Conservation (phyloP, 2,329 filamentous ascomycete genomes). For the Hirsutella rhossiliensis region DNA sequence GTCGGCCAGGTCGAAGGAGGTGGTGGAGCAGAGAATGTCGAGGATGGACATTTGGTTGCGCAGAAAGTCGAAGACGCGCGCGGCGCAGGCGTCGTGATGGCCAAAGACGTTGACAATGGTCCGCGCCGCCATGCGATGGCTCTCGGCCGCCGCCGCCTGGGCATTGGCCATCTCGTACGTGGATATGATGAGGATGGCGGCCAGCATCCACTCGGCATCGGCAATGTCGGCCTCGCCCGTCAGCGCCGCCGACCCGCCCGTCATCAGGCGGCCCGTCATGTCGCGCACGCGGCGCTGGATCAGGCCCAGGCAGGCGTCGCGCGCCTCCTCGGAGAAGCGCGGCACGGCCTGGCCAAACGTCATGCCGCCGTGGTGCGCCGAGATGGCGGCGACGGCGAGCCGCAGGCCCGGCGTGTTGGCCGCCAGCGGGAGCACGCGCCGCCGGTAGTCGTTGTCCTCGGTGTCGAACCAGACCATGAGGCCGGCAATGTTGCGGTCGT, state of each 20-base stretch:
- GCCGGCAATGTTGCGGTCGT: conserved; percentile 15
- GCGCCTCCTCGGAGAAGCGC: conserved; percentile 13
- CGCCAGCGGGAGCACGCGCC: conserved; percentile 13
- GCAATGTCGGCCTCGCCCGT: conserved; percentile 10
- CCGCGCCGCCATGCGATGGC: conserved; percentile 15
- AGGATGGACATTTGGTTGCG: conserved; percentile 16
- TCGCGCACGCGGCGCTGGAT: conserved; percentile 11
- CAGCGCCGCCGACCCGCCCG: conserved; percentile 8
- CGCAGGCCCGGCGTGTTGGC: conserved; percentile 13
- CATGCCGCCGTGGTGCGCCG: conserved; percentile 14
- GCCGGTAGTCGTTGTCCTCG: conserved; percentile 15
- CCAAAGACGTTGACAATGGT: conserved; percentile 17
- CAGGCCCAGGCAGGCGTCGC: conserved; percentile 14
- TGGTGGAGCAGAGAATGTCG: conserved; percentile 14
- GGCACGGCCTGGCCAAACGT: conserved; percentile 9
- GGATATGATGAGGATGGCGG: conserved; percentile 16
- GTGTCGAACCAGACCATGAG: conserved; percentile 20
- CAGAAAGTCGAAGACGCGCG: conserved; percentile 14
- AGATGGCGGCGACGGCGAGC: conserved; percentile 16
- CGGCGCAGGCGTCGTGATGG: conserved; percentile 7
- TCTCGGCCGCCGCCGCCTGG: conserved; percentile 12
- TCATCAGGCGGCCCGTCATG: conserved; percentile 12
- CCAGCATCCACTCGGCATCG: conserved; percentile 17
- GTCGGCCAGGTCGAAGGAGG: conserved; percentile 13
- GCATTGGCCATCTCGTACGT: conserved; percentile 18